Conservation (phyloP, 768 basidiomycete species). For the Agaricus subrufescens region DNA sequence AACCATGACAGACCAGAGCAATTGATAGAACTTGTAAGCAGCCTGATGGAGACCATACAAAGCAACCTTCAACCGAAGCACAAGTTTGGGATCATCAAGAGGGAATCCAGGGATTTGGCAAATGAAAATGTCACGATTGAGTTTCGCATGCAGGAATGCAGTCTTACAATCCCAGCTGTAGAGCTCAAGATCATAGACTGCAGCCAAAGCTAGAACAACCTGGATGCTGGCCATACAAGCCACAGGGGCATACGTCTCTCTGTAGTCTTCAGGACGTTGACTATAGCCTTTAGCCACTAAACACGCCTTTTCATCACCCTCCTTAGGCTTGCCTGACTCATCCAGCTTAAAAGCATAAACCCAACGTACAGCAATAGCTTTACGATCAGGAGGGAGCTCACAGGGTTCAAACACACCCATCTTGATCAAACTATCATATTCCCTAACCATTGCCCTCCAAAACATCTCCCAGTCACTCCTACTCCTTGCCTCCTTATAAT, state of each 20-base stretch:
- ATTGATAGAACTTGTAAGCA: conserved; percentile 2
- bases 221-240: conserved; percentile 18
- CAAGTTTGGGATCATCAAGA: background rate
- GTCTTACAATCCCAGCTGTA: conserved; percentile 15
- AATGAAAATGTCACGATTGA: conserved; percentile 10
- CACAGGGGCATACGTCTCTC: conserved; percentile 27
- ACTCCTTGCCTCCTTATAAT: background rate
- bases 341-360: conserved; percentile 6
- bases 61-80: background rate
- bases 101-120: conserved; percentile 6
- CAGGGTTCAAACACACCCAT: conserved; percentile 23
- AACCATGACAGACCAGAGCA: background rate
- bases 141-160: conserved; percentile 17
- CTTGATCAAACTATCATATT: conserved; percentile 15
- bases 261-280: conserved; percentile 32
- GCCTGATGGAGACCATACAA: conserved; percentile 7
- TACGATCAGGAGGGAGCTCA: background rate
- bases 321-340: background rate
- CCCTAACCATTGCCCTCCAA: conserved; percentile 18
- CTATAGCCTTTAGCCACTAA: conserved; percentile 35
- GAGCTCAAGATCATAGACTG: conserved; percentile 11
- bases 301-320: conserved; percentile 16
- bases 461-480: conserved; percentile 12
- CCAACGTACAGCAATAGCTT: background rate
- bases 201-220: conserved; percentile 19